Conservation (phyloP, 257 asterid species). For the Solanum pinnatisectum region DNA sequence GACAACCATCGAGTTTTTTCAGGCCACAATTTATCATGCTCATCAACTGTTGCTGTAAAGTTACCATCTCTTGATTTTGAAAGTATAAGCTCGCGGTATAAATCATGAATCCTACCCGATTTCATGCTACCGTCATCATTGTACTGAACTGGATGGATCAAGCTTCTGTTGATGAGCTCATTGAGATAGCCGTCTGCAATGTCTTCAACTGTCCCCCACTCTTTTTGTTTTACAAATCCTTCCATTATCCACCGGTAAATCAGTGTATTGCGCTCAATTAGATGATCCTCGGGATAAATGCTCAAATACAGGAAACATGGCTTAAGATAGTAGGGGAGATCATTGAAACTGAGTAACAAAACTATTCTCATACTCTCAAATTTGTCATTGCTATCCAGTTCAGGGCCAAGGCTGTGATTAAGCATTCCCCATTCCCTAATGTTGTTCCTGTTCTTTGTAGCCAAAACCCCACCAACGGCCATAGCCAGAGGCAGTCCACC, state of each 20-base stretch:
- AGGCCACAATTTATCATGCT: constrained; percentile 3
- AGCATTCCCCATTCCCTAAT: constrained; percentile 18
- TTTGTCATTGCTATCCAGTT: constrained; percentile 8
- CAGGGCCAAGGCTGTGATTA: constrained; percentile 6
- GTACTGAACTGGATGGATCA: constrained; percentile 11
- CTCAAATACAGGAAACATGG: constrained; percentile 23
- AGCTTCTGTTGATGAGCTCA: constrained; percentile 30
- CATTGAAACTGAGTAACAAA: constrained; percentile 19
- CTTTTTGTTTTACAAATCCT: constrained; percentile 19
- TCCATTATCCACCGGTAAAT: constrained; percentile 25
- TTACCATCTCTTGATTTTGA: constrained; percentile 18
- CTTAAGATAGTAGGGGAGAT: constrained; percentile 29
- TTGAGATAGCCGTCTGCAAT: constrained; percentile 34
- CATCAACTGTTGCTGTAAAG: constrained; percentile 3
- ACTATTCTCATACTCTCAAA: constrained; percentile 17
- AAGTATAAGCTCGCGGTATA: constrained; percentile 20
- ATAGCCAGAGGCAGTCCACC: constrained; percentile 27
- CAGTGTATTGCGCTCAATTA: constrained; percentile 5
- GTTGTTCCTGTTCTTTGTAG: background rate
- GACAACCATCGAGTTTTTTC: constrained; percentile 21
- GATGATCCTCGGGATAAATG: constrained; percentile 26
- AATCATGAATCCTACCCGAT: constrained; percentile 18
- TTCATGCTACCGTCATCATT: constrained; percentile 24
- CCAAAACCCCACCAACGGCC: constrained; percentile 13
- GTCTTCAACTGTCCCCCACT: constrained; percentile 15